Conservation (phyloP, 129 eudicot genomes). For the Kitagawia praeruptora region DNA sequence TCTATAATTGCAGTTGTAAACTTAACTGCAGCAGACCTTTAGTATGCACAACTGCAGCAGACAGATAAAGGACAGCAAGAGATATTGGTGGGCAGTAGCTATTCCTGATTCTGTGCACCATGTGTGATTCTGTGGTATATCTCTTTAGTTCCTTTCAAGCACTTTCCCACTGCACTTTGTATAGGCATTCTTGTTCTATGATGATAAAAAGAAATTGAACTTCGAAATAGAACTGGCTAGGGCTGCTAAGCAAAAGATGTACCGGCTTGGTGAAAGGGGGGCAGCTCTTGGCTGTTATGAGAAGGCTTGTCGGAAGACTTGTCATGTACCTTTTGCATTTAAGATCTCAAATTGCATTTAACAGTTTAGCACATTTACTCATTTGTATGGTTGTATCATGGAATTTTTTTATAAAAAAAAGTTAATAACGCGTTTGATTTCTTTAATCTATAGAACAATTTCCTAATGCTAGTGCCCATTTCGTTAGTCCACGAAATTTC, state of each 20-base stretch:
- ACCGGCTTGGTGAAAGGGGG: conserved; percentile 52
- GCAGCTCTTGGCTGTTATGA: conserved; percentile 80
- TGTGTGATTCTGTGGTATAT: background rate
- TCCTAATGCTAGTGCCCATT: conserved; percentile 49
- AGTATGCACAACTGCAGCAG: no score
- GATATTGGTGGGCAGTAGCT: no score
- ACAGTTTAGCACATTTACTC: background rate
- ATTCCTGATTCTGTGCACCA: background rate
- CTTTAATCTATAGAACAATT: conserved; percentile 31
- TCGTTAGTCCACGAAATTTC: conserved; percentile 54
- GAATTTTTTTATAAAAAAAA: background rate
- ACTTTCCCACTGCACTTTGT: background rate
- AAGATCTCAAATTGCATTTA: conserved; percentile 36
- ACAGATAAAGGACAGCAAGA: no score
- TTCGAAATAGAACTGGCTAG: conserved; percentile 65
- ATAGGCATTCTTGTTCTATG: conserved; percentile 37
- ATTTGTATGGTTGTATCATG: background rate
- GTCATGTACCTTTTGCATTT: conserved; percentile 79
- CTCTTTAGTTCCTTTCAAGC: background rate
- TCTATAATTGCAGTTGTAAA: conserved; percentile 36
- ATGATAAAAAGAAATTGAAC: conserved; percentile 34
- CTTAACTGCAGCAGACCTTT: no score
- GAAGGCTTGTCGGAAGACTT: no score
- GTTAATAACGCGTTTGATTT: background rate
- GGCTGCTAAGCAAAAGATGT: conserved; percentile 72